phyloP scores from a whole-genome alignment of 2,329 filamentous ascomycete genomes.

The Microsporum ferrugineum region DNA sequence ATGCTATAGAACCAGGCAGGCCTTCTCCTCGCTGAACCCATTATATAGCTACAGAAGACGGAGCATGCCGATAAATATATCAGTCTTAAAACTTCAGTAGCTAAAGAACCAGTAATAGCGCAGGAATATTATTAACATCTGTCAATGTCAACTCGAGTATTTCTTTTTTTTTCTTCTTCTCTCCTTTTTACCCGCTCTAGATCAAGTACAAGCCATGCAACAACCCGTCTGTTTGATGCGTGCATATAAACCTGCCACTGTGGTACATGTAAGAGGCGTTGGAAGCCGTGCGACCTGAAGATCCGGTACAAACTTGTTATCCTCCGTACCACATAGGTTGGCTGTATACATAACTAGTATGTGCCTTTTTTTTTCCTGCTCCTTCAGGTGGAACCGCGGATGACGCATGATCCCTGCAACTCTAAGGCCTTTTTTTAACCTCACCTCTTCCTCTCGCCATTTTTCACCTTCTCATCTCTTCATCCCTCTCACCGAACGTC shows the following conservation, averaged over 20 bases:
- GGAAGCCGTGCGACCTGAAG: not conserved
- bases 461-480: not conserved
- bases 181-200: no score
- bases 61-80: no score
- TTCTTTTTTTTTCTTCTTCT: no score
- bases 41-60: no score
- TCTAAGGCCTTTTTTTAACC: not conserved
- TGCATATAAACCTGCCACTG: not conserved
- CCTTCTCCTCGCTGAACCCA: no score
- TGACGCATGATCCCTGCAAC: not conserved
- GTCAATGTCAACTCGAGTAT: no score
- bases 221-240: not conserved
- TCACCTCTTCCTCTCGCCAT: not conserved
- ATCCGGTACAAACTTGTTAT: not conserved
- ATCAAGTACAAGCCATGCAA: no score
- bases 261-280: not conserved
- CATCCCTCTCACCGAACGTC: not conserved
- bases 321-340: not conserved
- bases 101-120: no score
- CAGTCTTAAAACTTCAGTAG: no score
- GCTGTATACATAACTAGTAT: no score
- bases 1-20: no score
- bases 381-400: not conserved
- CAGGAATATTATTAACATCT: no score
- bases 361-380: not conserved